These are phyloP conservation scores for Fusarium chlamydosporum DNA, from an alignment of 2,329 filamentous ascomycete genomes.

Conservation along the genomic window DNA sequence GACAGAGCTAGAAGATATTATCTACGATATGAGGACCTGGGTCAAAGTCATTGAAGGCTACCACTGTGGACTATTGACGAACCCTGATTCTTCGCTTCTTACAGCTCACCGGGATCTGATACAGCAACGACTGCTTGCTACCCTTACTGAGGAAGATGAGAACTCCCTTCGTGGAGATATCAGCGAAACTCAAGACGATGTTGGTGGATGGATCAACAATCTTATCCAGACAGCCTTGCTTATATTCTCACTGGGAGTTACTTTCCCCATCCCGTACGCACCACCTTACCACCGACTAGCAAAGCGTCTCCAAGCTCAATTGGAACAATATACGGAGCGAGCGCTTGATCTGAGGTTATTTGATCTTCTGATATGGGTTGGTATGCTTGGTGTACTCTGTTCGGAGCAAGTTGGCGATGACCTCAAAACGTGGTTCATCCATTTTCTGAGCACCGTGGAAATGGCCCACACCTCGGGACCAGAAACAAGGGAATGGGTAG, in stretches of 20 bases:
- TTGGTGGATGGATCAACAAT: neutral
- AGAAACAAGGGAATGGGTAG: accelerated
- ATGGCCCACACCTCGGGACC: accelerated
- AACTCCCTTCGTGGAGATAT: accelerated
- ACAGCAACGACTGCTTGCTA: constrained; percentile 6
- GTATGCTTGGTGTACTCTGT: neutral
- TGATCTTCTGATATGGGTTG: constrained; percentile 5
- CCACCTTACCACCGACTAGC: constrained; percentile 3
- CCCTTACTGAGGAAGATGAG: neutral
- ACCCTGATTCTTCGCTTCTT: neutral
- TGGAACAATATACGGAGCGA: neutral
- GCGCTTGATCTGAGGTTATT: accelerated
- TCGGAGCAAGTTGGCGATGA: neutral
- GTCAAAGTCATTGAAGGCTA: neutral
- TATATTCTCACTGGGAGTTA: constrained; percentile 9
- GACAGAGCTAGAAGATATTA: neutral
- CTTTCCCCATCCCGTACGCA: constrained; percentile 8
- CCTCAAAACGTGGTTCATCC: neutral
- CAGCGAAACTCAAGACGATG: accelerated
- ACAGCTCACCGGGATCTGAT: constrained; percentile 20
- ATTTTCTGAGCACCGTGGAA: neutral
- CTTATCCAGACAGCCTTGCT: neutral
- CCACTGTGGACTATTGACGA: neutral
- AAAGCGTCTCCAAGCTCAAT: neutral
- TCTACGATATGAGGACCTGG: neutral